A percentile compares a stretch with the other conserved stretches of the same genome.
These are phyloP conservation scores for Guadua angustifolia DNA, from an alignment of 176 grass and related monocot species.

Conservation along the genomic window DNA sequence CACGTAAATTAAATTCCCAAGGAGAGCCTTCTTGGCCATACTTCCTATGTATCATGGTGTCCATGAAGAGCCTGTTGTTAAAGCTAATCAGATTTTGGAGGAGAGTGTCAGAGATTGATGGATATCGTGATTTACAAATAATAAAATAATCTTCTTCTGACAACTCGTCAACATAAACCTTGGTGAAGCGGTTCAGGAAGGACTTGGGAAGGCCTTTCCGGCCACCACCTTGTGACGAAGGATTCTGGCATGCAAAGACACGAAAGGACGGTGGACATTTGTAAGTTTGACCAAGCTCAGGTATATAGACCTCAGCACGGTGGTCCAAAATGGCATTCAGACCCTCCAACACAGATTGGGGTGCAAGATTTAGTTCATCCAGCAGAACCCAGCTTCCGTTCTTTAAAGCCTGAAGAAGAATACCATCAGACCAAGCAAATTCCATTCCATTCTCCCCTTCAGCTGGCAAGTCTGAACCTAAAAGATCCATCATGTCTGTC, in stretches of 20 bases:
- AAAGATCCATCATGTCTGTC: conserved; percentile 99
- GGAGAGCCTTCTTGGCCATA: conserved; percentile 91
- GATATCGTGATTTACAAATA: conserved; percentile 71
- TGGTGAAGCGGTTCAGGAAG: conserved; percentile 92
- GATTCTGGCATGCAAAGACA: conserved; percentile 96
- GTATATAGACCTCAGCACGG: conserved; percentile 96
- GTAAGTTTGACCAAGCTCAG: conserved; percentile 76
- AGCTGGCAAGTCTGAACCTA: conserved; percentile 88
- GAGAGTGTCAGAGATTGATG: conserved; percentile 49
- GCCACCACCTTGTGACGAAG: conserved; percentile 89
- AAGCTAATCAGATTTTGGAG: conserved; percentile 81
- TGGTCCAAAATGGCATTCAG: conserved; percentile 96
- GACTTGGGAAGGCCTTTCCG: conserved; percentile 91
- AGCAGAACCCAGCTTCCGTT: conserved; percentile 94
- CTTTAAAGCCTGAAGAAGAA: conserved; percentile 98
- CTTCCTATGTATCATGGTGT: conserved; percentile 83
- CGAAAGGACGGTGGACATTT: conserved; percentile 86
- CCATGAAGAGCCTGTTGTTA: conserved; percentile 72
- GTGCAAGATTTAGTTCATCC: conserved; percentile 98
- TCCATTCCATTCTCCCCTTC: conserved; percentile 77
- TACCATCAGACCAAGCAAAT: conserved; percentile 97
- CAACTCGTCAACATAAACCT: conserved; percentile 95
- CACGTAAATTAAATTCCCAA: conserved; percentile 99
- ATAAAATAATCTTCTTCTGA: conserved; percentile 79
- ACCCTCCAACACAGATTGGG: conserved; percentile 94